Evolutionary conservation across 306 rosid genomes (phyloP), one percentile per base, ranked within the genome.

Genomic region (Bauhinia variegata): DNA sequence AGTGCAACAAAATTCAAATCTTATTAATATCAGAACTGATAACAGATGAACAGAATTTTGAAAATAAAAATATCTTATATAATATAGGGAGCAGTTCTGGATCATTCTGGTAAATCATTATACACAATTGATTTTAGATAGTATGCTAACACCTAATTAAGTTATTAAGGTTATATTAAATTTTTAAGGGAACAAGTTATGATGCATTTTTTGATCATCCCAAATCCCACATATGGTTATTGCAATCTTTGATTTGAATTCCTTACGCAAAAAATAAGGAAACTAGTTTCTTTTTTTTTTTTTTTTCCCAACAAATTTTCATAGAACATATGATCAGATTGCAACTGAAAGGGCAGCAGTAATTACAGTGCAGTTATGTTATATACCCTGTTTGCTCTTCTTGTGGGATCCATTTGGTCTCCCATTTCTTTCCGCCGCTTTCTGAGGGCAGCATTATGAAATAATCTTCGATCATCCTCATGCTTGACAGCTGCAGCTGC

Each of bases 391-490:
- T 76, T 85, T 57, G 83, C 67, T 88, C 96, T 93, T 84, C 96
- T 85, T 55, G 80, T 16, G 71, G 93, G 68, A 81, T 86, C 96
- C 58, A 81, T 76, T 72, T 87, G 95, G 68, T 90, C 96, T 30
- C 95, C 96, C 85, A 88, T 78, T 71, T 90, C 96, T 85, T 93
- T 90, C 70, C 95, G 82, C 52, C 97, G 95, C 89, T 90, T 93
- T 64, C 97, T 88, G 42, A 90, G 85, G 63, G 93, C 82, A 54
- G 97, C 88, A 71, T 93, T 90, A 60, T 90, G 96, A 79, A 93
- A 93, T 68, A 93, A 83, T 84, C 99, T 83, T 65, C 92, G 78
- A 43, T 90, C 92, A 80, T 93, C 99, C 85, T 86, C 96, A 58
- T 82, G 85, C 78, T 90, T 93, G 66, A 93, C 86, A 54, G 99